A percentile compares a stretch with the other conserved stretches of the same genome.
phyloP scores from a whole-genome alignment of 177 flowering plant species.

The Vitis hybrid region DNA sequence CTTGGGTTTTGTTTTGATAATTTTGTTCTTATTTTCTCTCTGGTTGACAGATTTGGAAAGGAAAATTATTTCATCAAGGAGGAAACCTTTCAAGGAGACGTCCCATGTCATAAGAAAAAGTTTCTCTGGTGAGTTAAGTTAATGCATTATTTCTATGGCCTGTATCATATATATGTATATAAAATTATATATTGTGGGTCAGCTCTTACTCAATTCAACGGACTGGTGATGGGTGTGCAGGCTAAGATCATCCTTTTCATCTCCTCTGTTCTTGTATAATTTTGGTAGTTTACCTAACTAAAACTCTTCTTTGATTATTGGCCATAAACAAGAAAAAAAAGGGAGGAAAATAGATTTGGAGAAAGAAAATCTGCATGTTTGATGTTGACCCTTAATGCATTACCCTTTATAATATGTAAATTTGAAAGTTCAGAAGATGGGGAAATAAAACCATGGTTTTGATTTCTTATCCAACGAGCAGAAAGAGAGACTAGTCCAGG shows the following conservation, averaged over 20 bases:
- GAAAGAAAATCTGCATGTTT: not conserved
- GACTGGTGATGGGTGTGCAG: not conserved
- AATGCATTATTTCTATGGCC: not conserved
- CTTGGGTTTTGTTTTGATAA: not conserved
- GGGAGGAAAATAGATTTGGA: not conserved
- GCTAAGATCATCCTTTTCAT: not conserved
- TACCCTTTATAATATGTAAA: not conserved
- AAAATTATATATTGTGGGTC: conserved; percentile 7
- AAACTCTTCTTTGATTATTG: not conserved
- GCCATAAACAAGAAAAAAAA: not conserved
- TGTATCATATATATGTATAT: not conserved
- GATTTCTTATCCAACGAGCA: conserved; percentile 33
- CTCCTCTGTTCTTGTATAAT: conserved; percentile 1
- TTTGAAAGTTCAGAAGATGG: not conserved
- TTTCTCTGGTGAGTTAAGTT: conserved; percentile 54
- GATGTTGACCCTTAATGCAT: conserved; percentile 11
- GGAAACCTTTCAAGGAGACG: conserved; percentile 39
- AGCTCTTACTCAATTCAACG: not conserved
- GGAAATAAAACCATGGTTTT: conserved; percentile 3
- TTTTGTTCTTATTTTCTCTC: not conserved
- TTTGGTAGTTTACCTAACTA: conserved; percentile 45
- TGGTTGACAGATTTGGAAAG: conserved; percentile 40
- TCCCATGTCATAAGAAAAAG: conserved; percentile 45
- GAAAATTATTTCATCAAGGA: conserved; percentile 32
- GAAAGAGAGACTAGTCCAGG: conserved; percentile 53